Evolutionary conservation across 768 basidiomycete genomes (phyloP), one percentile per base, ranked within the genome.

Genomic region (Trametes elegans): DNA sequence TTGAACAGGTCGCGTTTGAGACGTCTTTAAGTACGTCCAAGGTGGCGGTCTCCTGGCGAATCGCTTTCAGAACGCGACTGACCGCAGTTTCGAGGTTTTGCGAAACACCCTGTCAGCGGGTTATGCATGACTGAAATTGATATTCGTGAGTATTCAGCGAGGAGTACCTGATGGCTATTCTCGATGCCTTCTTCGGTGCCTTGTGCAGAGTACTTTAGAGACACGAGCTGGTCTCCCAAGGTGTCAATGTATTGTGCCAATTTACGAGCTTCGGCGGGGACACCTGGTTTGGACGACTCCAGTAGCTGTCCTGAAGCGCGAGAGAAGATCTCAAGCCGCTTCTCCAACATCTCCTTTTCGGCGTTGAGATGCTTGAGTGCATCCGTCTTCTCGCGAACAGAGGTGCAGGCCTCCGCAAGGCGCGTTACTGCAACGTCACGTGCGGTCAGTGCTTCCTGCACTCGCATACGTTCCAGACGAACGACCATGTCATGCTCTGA

Each of bases 381-480:
- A 19, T 74, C 72, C 1, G 77, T 74, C 68, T 88, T 87, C 64
- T 84, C 77, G n/a, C 78, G 77, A 60, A 88, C 71, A 0, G 83
- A 82, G 13, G 71, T 65, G 62, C 82, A 85, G 9, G 84, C 84
- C 41, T 82, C 78, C 28, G 78, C 73, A 11, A 90, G 76, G 27
- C 79, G 80, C 36, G 78, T 69, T 1, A 86, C 78, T 14, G 77
- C 79, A 27, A 75, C 77, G 62, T 90, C 87, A 35, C 87, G 81
- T 27, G 87, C 87, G 24, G 70, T 72, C 48, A 84, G 66, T 1
- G 83, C 84, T 62, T 88, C 85, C 19, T 66, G 68, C 1, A 83
- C 78, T 11, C 59, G 56, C 24, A 60, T 18, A 29, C 59, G 29
- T 18, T 63, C 62, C 5, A 60, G 44, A 3, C 53, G 51, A 7